Base-by-base conservation (phyloP, 495 filamentous ascomycete genomes). In the Talaromyces ruber region DNA sequence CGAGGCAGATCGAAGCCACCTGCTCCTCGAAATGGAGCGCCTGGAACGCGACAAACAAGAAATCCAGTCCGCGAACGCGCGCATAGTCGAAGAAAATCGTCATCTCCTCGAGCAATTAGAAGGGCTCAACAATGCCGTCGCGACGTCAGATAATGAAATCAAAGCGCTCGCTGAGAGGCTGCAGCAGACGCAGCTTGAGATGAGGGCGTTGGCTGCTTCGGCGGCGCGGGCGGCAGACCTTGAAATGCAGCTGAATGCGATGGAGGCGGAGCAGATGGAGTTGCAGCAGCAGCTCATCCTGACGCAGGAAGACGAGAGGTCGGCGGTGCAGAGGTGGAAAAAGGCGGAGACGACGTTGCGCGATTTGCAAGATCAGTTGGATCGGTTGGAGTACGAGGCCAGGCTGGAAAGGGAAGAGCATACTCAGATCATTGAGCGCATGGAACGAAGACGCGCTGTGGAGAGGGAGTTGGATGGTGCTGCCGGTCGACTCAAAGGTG, bases 321-420 rank as follows among this genome's bases (percentile, higher is more conserved):
- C 87, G 11, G 90, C 92, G 12, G 78, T 91, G 52, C 83, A 89
- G 66, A 81, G 92, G 51, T 97, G 91, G 90, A 87, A 83, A 71
- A 81, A 86, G 68, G 91, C 93, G 2, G 90, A 98, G 73, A 77
- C 80, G 32, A 86, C 84, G 2, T 77, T 97, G 34, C 77, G 72
- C 21, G 83, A 88, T 52, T 76, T 97, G 8, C 86, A 93, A 66
- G 90, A 93, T 43, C 91, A 97, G 69, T 81, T 98, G 7, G 93
- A 97, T 67, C 80, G 84, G 47, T 95, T 98, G 64, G 92, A 97
- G 70, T 83, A 81, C 63, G 93, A 97, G 68, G 86, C 92, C 7
- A 81, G 79, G 54, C 86, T 94, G 64, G 93, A 98, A 74, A 84
- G 87, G 29, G 88, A 91, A 60, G 81, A 89, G 22, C 92, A 97